phyloP scores from a whole-genome alignment of 2,329 filamentous ascomycete species.

The Orbilia javanica region DNA sequence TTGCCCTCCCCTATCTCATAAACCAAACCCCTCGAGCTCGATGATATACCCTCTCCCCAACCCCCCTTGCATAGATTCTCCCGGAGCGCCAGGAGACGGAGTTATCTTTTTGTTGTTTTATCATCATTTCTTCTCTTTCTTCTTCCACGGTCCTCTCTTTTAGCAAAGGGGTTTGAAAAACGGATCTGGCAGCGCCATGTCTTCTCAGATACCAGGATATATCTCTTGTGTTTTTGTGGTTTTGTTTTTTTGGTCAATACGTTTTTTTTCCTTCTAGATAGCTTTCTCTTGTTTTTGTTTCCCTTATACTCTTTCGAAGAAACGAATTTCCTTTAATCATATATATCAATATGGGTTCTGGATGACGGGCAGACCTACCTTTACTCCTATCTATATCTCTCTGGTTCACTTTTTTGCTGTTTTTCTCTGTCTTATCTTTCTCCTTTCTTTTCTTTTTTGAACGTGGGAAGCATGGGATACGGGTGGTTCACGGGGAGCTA shows the following conservation, averaged over 20 bases:
- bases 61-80: constrained; percentile 57
- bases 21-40: constrained; percentile 10
- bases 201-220: constrained; percentile 57
- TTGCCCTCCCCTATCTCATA: neutral
- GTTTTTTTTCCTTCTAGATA: constrained; percentile 41
- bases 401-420: neutral
- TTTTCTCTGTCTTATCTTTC: constrained; percentile 17
- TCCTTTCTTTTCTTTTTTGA: constrained; percentile 23
- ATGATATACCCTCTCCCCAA: constrained; percentile 48
- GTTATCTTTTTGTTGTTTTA: constrained; percentile 35
- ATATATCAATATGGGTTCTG: neutral
- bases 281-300: constrained; percentile 12
- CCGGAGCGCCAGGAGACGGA: constrained; percentile 49
- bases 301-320: constrained; percentile 4
- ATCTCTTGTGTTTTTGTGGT: constrained; percentile 33
- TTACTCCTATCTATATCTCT: constrained; percentile 18
- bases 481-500: constrained; percentile 18
- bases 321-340: constrained; percentile 57
- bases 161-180: constrained; percentile 34
- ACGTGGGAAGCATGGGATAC: constrained; percentile 39
- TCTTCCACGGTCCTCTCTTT: constrained; percentile 26
- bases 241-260: constrained; percentile 22
- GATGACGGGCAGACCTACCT: constrained; percentile 27
- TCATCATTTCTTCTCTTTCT: constrained; percentile 28
- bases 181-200: constrained; percentile 50